Evolutionary conservation across 805 yeast species (phyloP).

Genomic region (Yarrowia sp.): DNA sequence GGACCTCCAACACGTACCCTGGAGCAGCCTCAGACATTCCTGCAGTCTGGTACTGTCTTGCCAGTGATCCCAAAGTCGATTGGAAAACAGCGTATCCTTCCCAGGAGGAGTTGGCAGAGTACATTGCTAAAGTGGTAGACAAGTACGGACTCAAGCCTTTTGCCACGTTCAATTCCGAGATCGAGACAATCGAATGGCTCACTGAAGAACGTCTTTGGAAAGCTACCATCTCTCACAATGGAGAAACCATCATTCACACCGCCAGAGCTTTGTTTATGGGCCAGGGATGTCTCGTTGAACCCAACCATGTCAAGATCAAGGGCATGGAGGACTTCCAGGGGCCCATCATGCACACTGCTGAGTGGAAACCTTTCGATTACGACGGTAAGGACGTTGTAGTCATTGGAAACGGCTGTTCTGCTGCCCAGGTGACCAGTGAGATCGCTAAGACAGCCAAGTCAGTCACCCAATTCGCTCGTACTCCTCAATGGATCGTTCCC

Average conservation of each 20-base stretch:
- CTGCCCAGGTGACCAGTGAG: constrained; percentile 39
- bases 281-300: constrained; percentile 41
- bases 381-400: constrained; percentile 40
- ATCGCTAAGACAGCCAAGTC: constrained; percentile 36
- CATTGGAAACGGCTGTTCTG: constrained; percentile 41
- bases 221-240: constrained; percentile 31
- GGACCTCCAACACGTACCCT: constrained; percentile 44
- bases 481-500: constrained; percentile 42
- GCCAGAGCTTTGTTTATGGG: constrained; percentile 40
- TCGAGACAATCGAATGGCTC: constrained; percentile 41
- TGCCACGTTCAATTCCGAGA: constrained; percentile 34
- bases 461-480: constrained; percentile 41
- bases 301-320: constrained; percentile 39
- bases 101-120: constrained; percentile 40
- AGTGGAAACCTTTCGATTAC: constrained; percentile 40
- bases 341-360: constrained; percentile 40
- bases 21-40: constrained; percentile 43
- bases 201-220: constrained; percentile 37
- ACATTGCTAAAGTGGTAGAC: constrained; percentile 39
- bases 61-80: constrained; percentile 42
- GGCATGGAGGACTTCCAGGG: constrained; percentile 42
- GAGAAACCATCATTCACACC: constrained; percentile 31
- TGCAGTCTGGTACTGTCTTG: constrained; percentile 42
- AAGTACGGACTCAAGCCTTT: constrained; percentile 36
- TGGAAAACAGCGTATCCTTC: constrained; percentile 41